phyloP scores from a whole-genome alignment of 2,329 filamentous ascomycete species.

The Ceratocystiopsis brevicomis region DNA sequence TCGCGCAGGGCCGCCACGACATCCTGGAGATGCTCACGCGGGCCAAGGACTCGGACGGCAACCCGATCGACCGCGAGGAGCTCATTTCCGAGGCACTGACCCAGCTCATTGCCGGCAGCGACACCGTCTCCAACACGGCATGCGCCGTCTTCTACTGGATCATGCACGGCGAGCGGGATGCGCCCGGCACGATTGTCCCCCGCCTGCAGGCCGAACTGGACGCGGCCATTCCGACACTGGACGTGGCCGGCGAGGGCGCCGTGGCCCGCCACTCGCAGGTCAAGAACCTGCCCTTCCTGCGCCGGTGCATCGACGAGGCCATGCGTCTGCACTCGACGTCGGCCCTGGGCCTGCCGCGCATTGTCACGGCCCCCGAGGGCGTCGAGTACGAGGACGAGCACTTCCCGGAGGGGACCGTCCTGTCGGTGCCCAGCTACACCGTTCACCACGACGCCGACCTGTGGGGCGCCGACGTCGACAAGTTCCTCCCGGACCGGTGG shows the following conservation, averaged over 20 bases:
- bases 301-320: slow-evolving; percentile 61
- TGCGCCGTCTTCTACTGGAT: slow-evolving; percentile 63
- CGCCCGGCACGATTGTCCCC: slow-evolving; percentile 22
- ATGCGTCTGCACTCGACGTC: slow-evolving; percentile 77
- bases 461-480: slow-evolving; percentile 21
- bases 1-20: slow-evolving; percentile 42
- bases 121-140: slow-evolving; percentile 58
- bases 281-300: slow-evolving; percentile 56
- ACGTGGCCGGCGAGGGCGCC: slow-evolving; percentile 20
- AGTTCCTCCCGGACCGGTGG: slow-evolving; percentile 64
- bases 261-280: slow-evolving; percentile 58
- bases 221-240: slow-evolving; percentile 33
- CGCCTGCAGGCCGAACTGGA: slow-evolving; percentile 57
- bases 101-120: slow-evolving; percentile 64
- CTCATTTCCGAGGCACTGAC: slow-evolving; percentile 78
- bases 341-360: slow-evolving; percentile 64
- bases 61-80: slow-evolving; percentile 52
- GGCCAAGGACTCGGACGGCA: slow-evolving; percentile 61
- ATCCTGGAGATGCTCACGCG: slow-evolving; percentile 72
- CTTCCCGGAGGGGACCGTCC: slow-evolving; percentile 56
- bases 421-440: slow-evolving; percentile 66
- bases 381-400: slow-evolving; percentile 45
- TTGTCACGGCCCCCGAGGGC: slow-evolving; percentile 44
- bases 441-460: slow-evolving; percentile 49
- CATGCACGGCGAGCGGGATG: slow-evolving; percentile 47